Evolutionary conservation across 352 stramenopile species (phyloP), one percentile per base, ranked within the genome.

Genomic region (Globisporangium yorkense): DNA sequence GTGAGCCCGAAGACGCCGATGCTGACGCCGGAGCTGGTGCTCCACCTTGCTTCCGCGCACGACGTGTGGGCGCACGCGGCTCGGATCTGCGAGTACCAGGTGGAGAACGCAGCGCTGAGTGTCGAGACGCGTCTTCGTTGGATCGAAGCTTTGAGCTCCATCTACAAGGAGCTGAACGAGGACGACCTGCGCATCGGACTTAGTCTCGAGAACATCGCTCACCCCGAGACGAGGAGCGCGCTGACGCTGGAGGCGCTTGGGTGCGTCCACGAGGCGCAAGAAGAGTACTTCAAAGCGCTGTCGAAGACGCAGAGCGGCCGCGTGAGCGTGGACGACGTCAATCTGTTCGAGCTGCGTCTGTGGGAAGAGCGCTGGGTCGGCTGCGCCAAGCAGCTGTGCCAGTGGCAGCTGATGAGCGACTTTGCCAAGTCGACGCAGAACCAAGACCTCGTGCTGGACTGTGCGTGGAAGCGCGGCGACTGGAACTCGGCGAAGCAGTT

Each of bases 401-500:
- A 98, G 63, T 98, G 92, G 92, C 81, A 92, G 57, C 74, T 97
- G 8, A 91, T 98, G 81, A 87, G 94, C 62, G 86, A 96, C 52
- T 97, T 96, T 67, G 88, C 88, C 12, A 93, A 94, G 59, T 78
- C 87, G 37, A 95, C 91, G 35, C 83, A 96, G 55, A 96, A 97
- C 70, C 88, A 96, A 43, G 88, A 97, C 24, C 70, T 98, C 48
- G 63, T 97, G 47, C 63, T 97, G n/a, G 92, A 98, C 59, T 96
- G 88, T 47, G 88, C 88, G 18, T 97, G 87, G 87, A 97, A 97
- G 72, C 83, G 87, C 18, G 84, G 82, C 27, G 89, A 97, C 53
- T 98, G 92, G 92, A 75, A 79, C 44, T 77, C 77, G 33, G 79
- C 88, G 16, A 96, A 96, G 53, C 77, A 92, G 54, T 51, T 96